Base-by-base conservation (phyloP, 106 monocot species). In the Posidonia australis region DNA sequence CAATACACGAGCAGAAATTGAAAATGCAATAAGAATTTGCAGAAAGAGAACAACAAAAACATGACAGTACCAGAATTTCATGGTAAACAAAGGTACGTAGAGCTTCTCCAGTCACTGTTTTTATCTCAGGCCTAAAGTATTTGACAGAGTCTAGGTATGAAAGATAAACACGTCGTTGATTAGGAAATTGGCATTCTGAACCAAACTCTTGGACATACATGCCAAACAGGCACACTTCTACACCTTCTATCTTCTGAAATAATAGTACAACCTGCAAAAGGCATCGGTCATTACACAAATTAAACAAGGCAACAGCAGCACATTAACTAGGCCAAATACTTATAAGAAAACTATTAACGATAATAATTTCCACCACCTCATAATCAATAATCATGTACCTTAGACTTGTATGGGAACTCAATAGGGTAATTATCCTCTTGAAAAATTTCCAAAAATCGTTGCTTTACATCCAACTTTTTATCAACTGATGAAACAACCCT, bases 141-240 rank as follows among this genome's bases (percentile, higher is more conserved):
- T 96, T 96, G 66, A 96, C 94, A 64, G 94, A 96, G 56, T 96
- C 94, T 61, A 96, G 73, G 73, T 96, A 96, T 46, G 94, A 96
- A 30, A 96, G 84, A 76, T 96, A 96, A 64, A 90, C 84, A 56
- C 94, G 90, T 7, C 94, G 72, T 63, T 90, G 86, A 70, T 96
- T 96, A n/a, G 94, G 94, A 58, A 87, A 90, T 49, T 72, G 67
- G 56, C 82, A 86, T 80, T 96, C 94, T 42, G 94, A 80, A 62
- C 94, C 94, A 78, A 90, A 96, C 77, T 96, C 94, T 77, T 96
- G 94, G 32, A 96, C 90, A 66, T 96, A 96, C 94, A 96, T 96
- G 51, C 94, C 94, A 80, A 96, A 96, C 2, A 96, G 82, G 70
- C 94, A 96, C 9, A 96, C 94, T 86, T 96, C 94, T 24, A 96